Evolutionary conservation across 2,329 filamentous ascomycete species (phyloP).

Genomic region (Bretziella fagacearum): DNA sequence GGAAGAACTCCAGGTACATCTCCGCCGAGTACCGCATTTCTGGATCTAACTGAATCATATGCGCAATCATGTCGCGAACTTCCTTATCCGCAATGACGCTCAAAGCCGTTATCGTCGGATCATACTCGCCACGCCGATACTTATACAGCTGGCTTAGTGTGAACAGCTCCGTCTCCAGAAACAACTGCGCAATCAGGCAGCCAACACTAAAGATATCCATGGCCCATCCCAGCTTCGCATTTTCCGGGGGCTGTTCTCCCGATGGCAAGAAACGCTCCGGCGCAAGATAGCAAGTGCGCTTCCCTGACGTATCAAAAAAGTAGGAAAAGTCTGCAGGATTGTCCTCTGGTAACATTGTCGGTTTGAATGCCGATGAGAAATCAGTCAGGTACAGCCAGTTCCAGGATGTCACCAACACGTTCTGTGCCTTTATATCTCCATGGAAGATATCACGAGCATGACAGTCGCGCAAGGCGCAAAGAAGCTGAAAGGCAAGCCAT

Average conservation of each 20-base stretch:
- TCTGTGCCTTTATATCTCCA: conserved; percentile 97
- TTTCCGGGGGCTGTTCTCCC: conserved; percentile 45
- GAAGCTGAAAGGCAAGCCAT: conserved; percentile 90
- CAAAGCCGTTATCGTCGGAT: conserved; percentile 64
- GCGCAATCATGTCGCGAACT: conserved; percentile 71
- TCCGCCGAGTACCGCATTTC: conserved; percentile 84
- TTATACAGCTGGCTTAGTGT: conserved; percentile 92
- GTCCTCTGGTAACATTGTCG: conserved; percentile 81
- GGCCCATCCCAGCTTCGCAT: conserved; percentile 57
- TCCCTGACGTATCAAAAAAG: conserved; percentile 85
- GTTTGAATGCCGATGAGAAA: conserved; percentile 92
- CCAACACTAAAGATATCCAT: conserved; percentile 98
- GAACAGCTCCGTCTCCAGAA: conserved; percentile 91
- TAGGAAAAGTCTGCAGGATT: conserved; percentile 97
- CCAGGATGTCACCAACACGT: conserved; percentile 93
- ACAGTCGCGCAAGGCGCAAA: conserved; percentile 83
- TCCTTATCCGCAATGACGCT: conserved; percentile 76
- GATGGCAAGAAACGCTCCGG: conserved; percentile 76
- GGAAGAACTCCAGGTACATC: conserved; percentile 85
- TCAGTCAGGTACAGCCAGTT: conserved; percentile 98
- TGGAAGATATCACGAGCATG: conserved; percentile 82
- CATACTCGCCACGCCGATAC: conserved; percentile 83
- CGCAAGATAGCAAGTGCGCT: conserved; percentile 85
- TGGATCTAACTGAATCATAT: conserved; percentile 93
- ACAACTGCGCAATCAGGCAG: conserved; percentile 91